These are phyloP conservation scores for Rachicladosporium sp. DNA, from an alignment of 2,329 filamentous ascomycete species.

Conservation along the genomic window DNA sequence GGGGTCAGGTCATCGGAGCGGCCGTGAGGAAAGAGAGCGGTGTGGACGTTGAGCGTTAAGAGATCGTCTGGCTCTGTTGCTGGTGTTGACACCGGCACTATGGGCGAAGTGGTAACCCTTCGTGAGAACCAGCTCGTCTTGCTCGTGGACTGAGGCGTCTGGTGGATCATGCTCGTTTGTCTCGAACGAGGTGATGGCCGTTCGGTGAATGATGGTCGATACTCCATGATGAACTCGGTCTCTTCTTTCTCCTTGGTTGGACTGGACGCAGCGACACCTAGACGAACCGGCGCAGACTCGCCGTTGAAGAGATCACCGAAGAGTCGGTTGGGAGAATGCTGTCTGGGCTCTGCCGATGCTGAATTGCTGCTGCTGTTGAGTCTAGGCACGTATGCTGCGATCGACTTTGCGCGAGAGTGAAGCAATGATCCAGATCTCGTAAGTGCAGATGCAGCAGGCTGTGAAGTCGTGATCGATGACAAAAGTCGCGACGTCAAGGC, in stretches of 20 bases:
- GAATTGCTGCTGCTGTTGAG: conserved; percentile 11
- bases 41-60: conserved; percentile 41
- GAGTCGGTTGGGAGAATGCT: conserved; percentile 8
- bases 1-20: conserved; percentile 37
- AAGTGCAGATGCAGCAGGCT: conserved; percentile 18
- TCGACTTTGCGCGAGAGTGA: conserved; percentile 20
- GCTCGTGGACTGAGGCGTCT: conserved; percentile 3
- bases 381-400: conserved; percentile 18
- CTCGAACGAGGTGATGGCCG: conserved; percentile 11
- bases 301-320: conserved; percentile 23
- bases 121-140: conserved; percentile 23
- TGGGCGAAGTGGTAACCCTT: conserved; percentile 10
- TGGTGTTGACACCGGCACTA: conserved; percentile 3
- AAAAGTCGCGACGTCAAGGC: conserved; percentile 16
- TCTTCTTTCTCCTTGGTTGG: conserved; percentile 18
- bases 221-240: conserved; percentile 24
- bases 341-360: conserved; percentile 5
- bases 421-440: conserved; percentile 17
- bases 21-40: conserved; percentile 42
- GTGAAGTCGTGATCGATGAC: conserved; percentile 16
- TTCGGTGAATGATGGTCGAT: conserved; percentile 22
- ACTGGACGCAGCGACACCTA: conserved; percentile 19
- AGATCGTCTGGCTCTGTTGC: conserved; percentile 34
- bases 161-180: conserved; percentile 6
- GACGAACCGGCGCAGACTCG: conserved; percentile 21